Evolutionary conservation across 805 yeast species (phyloP), one percentile per base, ranked within the genome.

Genomic region (Pichia rugopelliculosa): DNA sequence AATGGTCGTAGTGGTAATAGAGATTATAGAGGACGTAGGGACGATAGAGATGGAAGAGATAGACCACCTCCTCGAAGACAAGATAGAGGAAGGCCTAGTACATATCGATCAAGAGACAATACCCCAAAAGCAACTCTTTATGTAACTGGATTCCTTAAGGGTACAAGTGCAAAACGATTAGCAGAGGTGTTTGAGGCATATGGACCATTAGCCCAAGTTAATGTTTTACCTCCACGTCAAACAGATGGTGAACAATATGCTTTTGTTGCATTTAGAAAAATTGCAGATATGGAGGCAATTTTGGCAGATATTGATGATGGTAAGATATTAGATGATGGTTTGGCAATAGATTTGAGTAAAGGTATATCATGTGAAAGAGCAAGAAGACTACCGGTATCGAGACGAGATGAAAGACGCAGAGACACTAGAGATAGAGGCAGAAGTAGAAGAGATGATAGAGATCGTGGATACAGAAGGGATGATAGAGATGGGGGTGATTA

Each of bases 171-270:
- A 15, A 73, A 73, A 44, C 79, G 74, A 46, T 66, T 80, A 54
- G 84, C 84, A 21, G 75, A 77, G 18, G 75, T 73, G 40, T 79
- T 80, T 56, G 84, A 80, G 61, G 70, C 69, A 80, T 80, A 56
- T 53, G 86, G 85, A 43, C 73, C 71, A 54, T 66, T 80, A 39
- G 76, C 76, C 43, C 71, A 82, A 63, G 75, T 80, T 44, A 82
- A 76, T 53, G 75, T 80, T 41, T 79, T 84, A 38, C 84, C 84
- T 47, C 81, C 84, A 50, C 74, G 79, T 62, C 69, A 75, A 25
- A 74, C 74, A 47, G 81, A 76, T 54, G 79, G 80, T 37, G 71
- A 76, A 51, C 80, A 79, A 56, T 80, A 71, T 57, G 86, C 84
- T 8, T 80, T 80, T 62, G 84, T 80, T 23, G 83, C 80, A 57